phyloP scores from a whole-genome alignment of 129 eudicot genomes.

The Flaveria brownii region DNA sequence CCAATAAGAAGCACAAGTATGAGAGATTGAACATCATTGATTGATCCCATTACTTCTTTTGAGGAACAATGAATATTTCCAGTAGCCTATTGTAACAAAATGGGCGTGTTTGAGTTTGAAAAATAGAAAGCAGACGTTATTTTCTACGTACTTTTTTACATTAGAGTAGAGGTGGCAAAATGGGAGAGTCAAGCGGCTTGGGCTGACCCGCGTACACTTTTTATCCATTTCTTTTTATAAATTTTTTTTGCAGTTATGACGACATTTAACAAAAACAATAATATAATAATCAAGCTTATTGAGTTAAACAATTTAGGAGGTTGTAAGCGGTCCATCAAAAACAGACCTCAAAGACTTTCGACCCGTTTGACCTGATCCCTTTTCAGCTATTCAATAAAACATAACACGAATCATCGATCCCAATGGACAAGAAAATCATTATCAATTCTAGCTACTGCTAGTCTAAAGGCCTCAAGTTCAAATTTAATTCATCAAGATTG shows the following conservation, averaged over 20 bases:
- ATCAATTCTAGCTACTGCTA: background rate
- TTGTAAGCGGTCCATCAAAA: background rate
- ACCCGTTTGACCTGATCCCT: background rate
- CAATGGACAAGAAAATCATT: too few relatives aligned
- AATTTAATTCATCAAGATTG: background rate
- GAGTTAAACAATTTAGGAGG: background rate
- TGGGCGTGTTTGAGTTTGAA: background rate
- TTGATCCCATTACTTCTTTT: slow-evolving; percentile 51
- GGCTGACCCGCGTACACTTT: background rate
- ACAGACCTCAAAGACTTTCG: background rate
- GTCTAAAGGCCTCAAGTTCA: background rate
- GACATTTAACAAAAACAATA: background rate
- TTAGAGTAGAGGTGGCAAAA: background rate
- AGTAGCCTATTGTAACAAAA: slow-evolving; percentile 25
- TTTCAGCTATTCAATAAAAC: background rate
- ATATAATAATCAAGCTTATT: background rate
- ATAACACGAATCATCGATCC: background rate
- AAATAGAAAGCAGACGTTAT: background rate
- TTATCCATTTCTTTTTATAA: background rate
- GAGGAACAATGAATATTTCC: slow-evolving; percentile 20
- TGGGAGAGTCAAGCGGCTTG: background rate
- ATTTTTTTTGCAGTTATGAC: background rate
- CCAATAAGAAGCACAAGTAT: slow-evolving; percentile 39
- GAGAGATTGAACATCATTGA: slow-evolving; percentile 14
- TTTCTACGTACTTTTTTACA: background rate